Evolutionary conservation across 2,329 filamentous ascomycete species (phyloP).

Genomic region (Rutstroemia sp.): DNA sequence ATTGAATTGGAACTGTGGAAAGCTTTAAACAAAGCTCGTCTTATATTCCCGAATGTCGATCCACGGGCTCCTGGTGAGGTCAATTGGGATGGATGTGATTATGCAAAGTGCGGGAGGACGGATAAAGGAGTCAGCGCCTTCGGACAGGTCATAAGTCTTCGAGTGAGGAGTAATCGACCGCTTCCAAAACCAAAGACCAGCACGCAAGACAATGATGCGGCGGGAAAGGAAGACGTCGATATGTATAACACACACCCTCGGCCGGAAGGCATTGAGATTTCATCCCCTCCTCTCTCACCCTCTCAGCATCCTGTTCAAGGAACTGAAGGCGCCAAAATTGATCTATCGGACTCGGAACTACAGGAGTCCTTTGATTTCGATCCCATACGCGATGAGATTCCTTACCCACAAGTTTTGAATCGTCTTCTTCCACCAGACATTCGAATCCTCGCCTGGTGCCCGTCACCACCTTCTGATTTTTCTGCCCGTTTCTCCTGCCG

Average conservation of each 20-base stretch:
- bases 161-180: constrained; percentile 73
- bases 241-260: constrained; percentile 21
- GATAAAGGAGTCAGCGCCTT: constrained; percentile 94
- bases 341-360: constrained; percentile 15
- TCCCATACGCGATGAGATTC: constrained; percentile 70
- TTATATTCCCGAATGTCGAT: constrained; percentile 62
- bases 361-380: constrained; percentile 45
- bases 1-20: constrained; percentile 95
- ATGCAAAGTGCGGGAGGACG: constrained; percentile 91
- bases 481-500: constrained; percentile 89
- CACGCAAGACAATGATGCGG: constrained; percentile 10
- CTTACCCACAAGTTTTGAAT: constrained; percentile 79
- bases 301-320: constrained; percentile 1
- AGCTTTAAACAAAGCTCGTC: constrained; percentile 70
- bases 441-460: constrained; percentile 87
- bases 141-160: constrained; percentile 83
- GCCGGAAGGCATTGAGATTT: constrained; percentile 20
- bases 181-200: constrained; percentile 32
- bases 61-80: constrained; percentile 46
- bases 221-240: constrained; percentile 6
- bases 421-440: constrained; percentile 84
- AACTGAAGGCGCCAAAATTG: neutral
- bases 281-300: constrained; percentile 21
- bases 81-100: constrained; percentile 78
- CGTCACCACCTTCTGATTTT: constrained; percentile 69